Evolutionary conservation across 495 filamentous ascomycete species (phyloP), one percentile per base, ranked within the genome.

Genomic region (Aspergillus diversus): DNA sequence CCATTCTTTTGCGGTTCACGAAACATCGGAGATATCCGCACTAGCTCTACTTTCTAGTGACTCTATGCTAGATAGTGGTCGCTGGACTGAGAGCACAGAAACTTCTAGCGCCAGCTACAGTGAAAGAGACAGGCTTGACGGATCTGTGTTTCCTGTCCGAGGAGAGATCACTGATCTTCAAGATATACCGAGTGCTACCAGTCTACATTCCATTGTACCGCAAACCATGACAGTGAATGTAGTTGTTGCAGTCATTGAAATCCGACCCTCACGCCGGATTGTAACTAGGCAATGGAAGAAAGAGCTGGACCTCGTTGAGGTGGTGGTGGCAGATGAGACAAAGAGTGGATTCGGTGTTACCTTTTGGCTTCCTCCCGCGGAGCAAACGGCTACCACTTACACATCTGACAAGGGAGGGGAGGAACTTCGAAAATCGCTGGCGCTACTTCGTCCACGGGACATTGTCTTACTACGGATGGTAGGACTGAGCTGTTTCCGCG

Each of bases 321-420:
- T 96, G 5, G 80, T 92, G 1, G 90, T 97, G 1, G 93, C 90
- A 12, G 94, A 98, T 69, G 92, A 97, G 59, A 95, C 92, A 3
- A 85, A 82, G 54, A 87, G 90, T 12, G 91, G 90, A 13, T 96
- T 97, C 72, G 84, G 81, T 12, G 77, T 97, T 61, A 94, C 89
- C 33, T 89, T 97, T 65, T 97, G 94, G 94, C 78, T 96, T 13
- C 73, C 80, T 4, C 64, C 71, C 32, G 65, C 32, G 59, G 61
- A 59, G 21, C 57, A 63, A 55, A 33, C 54, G 13, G 55, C 51
- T 64, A 57, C 52, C 68, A 72, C 68, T 59, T 59, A 63, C 17
- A 43, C 70, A 46, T 55, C 63, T 17, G 67, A 71, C 33, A 63
- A 70, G 17, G 65, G 71, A 7, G 65, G 72, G 2, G 75, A 77